phyloP scores from a whole-genome alignment of 2,329 filamentous ascomycete genomes.

The Penicillium sp. region DNA sequence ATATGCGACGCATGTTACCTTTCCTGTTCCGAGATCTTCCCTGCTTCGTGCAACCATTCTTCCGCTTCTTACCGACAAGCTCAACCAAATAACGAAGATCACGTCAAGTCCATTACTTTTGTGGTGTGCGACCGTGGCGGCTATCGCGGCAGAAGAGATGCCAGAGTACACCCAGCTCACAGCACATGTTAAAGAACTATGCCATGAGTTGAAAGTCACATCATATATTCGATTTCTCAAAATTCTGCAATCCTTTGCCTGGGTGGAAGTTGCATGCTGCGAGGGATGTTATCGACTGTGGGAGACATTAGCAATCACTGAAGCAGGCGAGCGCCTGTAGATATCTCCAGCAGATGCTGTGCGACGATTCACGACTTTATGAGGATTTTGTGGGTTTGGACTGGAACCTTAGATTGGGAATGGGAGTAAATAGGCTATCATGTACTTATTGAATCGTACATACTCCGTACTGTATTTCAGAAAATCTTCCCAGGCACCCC shows the following conservation, averaged over 20 bases:
- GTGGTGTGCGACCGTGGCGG: conserved; percentile 10
- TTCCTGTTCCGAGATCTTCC: conserved; percentile 5
- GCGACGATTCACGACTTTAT: not conserved
- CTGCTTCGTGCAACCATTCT: conserved; percentile 1
- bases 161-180: not conserved
- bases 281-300: conserved; percentile 9
- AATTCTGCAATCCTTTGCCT: conserved; percentile 8
- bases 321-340: not conserved
- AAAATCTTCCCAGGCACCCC: not conserved
- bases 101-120: not conserved
- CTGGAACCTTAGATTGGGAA: not conserved
- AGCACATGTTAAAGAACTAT: not conserved
- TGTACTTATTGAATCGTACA: not conserved
- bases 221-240: not conserved
- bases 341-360: not conserved
- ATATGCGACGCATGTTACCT: conserved; percentile 9
- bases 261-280: conserved; percentile 10
- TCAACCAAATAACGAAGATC: conserved; percentile 2
- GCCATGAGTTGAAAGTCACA: not conserved
- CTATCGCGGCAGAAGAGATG: conserved; percentile 6
- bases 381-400: not conserved
- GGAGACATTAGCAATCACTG: not conserved
- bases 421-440: not conserved
- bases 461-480: not conserved
- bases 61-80: conserved; percentile 1